phyloP scores from a whole-genome alignment of 495 filamentous ascomycete species.

The Parathielavia hyrcaniae region DNA sequence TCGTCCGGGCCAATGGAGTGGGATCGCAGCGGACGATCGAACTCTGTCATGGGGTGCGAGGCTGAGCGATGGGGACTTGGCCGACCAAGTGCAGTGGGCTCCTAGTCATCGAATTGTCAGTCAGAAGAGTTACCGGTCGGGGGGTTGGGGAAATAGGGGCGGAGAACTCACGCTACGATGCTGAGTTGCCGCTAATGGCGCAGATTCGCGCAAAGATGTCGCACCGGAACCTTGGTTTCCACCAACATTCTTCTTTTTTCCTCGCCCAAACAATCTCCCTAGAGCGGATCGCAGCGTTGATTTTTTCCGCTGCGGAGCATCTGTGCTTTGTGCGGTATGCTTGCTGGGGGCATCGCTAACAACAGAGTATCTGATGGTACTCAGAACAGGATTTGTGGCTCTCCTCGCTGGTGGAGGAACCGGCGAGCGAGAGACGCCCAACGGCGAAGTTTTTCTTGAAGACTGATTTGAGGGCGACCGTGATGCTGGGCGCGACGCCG shows the following conservation, averaged over 20 bases:
- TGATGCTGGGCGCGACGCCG: slow-evolving; percentile 24
- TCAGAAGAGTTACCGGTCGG: background rate
- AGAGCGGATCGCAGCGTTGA: slow-evolving; percentile 45
- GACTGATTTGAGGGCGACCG: slow-evolving; percentile 25
- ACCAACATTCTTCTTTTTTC: slow-evolving; percentile 39
- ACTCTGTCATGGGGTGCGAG: slow-evolving; percentile 50
- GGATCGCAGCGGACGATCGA: slow-evolving; percentile 46
- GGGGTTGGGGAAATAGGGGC: too few species aligned
- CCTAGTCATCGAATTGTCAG: slow-evolving; percentile 29
- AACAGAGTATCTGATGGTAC: slow-evolving; percentile 37
- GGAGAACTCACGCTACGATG: slow-evolving; percentile 45
- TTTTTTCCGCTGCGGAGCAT: slow-evolving; percentile 44
- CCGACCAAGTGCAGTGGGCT: slow-evolving; percentile 37
- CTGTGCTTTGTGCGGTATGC: slow-evolving; percentile 30
- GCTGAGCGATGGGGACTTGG: slow-evolving; percentile 42
- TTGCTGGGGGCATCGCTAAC: slow-evolving; percentile 35
- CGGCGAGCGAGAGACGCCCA: slow-evolving; percentile 18
- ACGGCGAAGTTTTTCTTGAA: slow-evolving; percentile 20
- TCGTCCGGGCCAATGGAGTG: slow-evolving; percentile 49
- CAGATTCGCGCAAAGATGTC: slow-evolving; percentile 22
- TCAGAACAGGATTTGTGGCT: slow-evolving; percentile 33
- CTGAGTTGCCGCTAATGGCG: slow-evolving; percentile 22
- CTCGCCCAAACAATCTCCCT: slow-evolving; percentile 47
- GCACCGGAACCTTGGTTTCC: slow-evolving; percentile 15
- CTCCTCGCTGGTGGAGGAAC: slow-evolving; percentile 22